Evolutionary conservation across 1,139 yeast species (phyloP), one percentile per base, ranked within the genome.

Genomic region (Lizanozyma gosingica): DNA sequence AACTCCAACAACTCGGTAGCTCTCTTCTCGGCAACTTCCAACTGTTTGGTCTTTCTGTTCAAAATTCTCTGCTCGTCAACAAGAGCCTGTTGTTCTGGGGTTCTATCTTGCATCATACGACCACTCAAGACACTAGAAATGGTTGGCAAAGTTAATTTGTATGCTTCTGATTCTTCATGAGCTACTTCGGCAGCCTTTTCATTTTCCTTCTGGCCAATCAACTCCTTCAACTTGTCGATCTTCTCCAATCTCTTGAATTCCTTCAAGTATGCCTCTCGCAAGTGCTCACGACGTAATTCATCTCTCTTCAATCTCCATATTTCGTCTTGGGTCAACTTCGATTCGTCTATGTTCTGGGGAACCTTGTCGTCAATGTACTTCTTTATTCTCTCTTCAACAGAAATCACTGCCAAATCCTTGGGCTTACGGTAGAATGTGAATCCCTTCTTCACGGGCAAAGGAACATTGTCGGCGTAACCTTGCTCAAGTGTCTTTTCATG

Each of bases 401-500:
- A 67, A 32, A 80, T 62, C 33, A 75, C 78, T 37, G 71, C 70
- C 41, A 76, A 75, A 14, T 69, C 67, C 4, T 71, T 67, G 35
- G 81, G 78, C 17, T 47, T 44, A 38, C 73, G 59, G 39, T 58
- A 52, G 45, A 65, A 59, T 15, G 45, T 51, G 44, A 62, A 56
- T 3, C 73, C 73, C n/a, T 80, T 72, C 15, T 80, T 81, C 46
- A 62, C 70, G 38, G 97, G 96, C 47, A 82, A 80, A 51, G 79
- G 76, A 14, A 83, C 76, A 37, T 81, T 84, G 43, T 80, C 83
- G 15, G 87, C 86, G 60, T 81, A 87, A 17, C 95, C 95, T 36
- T 64, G 71, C 38, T 63, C 78, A 17, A 68, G 60, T 43, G 71
- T 71, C 27, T 74, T 67, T 38, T 72, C 76, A 40, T 59, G 59